Conservation (phyloP, 1,284 basidiomycete genomes). For the Neolentinus lepideus region DNA sequence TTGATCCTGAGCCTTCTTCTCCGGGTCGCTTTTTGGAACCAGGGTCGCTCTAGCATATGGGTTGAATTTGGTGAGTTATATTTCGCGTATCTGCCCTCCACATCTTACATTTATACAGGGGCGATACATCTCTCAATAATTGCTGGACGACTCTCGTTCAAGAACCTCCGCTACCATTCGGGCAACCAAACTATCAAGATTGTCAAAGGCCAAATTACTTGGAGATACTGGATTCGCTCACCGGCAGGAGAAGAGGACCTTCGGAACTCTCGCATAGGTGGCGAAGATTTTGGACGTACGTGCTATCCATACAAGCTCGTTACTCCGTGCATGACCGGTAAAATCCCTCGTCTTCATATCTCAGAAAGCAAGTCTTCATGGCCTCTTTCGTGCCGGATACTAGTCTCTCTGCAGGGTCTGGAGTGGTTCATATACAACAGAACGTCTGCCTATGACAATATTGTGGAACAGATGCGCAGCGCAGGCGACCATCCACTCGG, state of each 20-base stretch:
- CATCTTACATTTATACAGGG: slow-evolving; percentile 32
- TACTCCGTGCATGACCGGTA: too few relatives aligned
- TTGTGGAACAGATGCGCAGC: slow-evolving; percentile 65
- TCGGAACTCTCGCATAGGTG: slow-evolving; percentile 42
- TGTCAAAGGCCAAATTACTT: slow-evolving; percentile 78
- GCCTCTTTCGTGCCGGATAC: slow-evolving; percentile 67
- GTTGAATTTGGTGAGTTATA: slow-evolving; percentile 58
- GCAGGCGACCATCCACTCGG: slow-evolving; percentile 19
- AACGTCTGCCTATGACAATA: slow-evolving; percentile 81
- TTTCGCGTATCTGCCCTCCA: background rate
- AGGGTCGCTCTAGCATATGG: slow-evolving; percentile 65
- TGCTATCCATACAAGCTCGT: slow-evolving; percentile 4
- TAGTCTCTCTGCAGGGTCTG: slow-evolving; percentile 72
- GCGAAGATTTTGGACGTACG: slow-evolving; percentile 39
- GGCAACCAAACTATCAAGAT: slow-evolving; percentile 83
- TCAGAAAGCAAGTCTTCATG: slow-evolving; percentile 27
- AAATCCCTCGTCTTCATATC: too few relatives aligned
- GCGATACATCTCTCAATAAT: slow-evolving; percentile 90
- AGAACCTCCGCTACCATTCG: slow-evolving; percentile 83
- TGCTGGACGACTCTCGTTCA: slow-evolving; percentile 79
- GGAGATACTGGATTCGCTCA: slow-evolving; percentile 86
- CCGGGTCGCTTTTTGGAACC: slow-evolving; percentile 66
- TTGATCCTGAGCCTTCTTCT: slow-evolving; percentile 53
- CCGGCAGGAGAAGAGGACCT: slow-evolving; percentile 63
- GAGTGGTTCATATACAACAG: slow-evolving; percentile 91